Evolutionary conservation across 306 rosid species (phyloP), one percentile per base, ranked within the genome.

Genomic region (Elaeagnus macrophylla): DNA sequence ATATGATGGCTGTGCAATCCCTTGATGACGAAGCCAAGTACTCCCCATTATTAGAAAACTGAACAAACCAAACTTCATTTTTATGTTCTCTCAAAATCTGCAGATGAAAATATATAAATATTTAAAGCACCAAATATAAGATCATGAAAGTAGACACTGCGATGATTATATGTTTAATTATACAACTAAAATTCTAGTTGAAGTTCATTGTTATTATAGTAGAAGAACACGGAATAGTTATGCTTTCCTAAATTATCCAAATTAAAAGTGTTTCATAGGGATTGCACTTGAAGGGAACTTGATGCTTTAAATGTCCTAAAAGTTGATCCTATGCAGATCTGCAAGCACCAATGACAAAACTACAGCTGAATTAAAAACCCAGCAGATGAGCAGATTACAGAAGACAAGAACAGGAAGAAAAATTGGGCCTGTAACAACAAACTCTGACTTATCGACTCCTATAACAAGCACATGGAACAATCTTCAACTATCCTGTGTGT

Each of bases 11-110:
- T 5, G 91, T 78, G 66, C 85, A 81, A 69, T 91, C 97, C 53
- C 82, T 75, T 65, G 95, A 86, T 38, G 94, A 78, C 51, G 97
- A 91, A 54, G 97, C 97, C 38, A 91, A 76, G 75, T 81, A 74
- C 56, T 81, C 83, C 62, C 95, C 97, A 19, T 70, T 83, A 59
- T 86, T 73, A 57, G 97, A 91, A 78, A 91, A 91, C 62, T 91
- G 94, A 51, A 86, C 93, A 78, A 78, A 83, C 97, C 95, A 83
- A 62, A 84, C 97, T 82, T 86, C 97, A 65, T 91, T 75, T 72
- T 66, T 75, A 69, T 91, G 97, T 51, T 79, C 91, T 13, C 81
- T 80, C 85, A 91, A 72, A 75, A 86, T 80, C 97, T 91, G 93
- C 81, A 70, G 52, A 65, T 51, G 45, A 57, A 68, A 75, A 25